Evolutionary conservation across 139 green algal species (phyloP), one percentile per base, ranked within the genome.

Genomic region (Picochlorum sp.): DNA sequence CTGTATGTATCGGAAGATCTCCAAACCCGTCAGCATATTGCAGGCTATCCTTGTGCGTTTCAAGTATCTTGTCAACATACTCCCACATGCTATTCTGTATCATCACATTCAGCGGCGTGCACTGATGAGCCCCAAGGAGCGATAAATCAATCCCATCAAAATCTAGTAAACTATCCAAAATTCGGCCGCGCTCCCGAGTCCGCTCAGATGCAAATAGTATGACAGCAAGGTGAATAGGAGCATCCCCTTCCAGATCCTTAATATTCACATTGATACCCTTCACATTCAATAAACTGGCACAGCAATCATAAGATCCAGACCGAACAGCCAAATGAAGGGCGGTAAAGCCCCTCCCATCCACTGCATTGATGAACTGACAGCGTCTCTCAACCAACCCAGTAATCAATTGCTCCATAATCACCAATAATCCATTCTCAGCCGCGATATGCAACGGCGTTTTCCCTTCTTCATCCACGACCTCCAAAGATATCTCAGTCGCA

Each of bases 241-340:
- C n/a, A 21, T 54, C 47, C 47, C n/a, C 47, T 54, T 54, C 18
- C 16, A 26, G 18, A 54, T 54, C n/a, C 47, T 7, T 21, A 1
- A 54, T 54, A 54, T 54, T 54, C 47, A 54, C 47, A 54, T 54
- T 54, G n/a, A 54, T 24, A 54, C n/a, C 6, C n/a, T 21, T 21
- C 47, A 21, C 16, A 26, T 21, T 54, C 47, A 26, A 21, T 20
- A 54, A 21, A 20, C 47, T 54, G 6, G 16, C 18, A 20, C 16
- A 20, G 47, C 47, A 54, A 26, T 20, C 47, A 54, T 26, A 9
- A 21, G 16, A 21, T 20, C 58, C 58, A 50, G n/a, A 8, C 0
- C 44, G 58, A 31, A 31, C 28, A 57, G 28, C 58, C 23, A 65
- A 15, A 52, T 65, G 58, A 18, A 65, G 58, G n/a, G 58, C n/a